Conservation (phyloP, 805 yeast species). For the Candida ficus region DNA sequence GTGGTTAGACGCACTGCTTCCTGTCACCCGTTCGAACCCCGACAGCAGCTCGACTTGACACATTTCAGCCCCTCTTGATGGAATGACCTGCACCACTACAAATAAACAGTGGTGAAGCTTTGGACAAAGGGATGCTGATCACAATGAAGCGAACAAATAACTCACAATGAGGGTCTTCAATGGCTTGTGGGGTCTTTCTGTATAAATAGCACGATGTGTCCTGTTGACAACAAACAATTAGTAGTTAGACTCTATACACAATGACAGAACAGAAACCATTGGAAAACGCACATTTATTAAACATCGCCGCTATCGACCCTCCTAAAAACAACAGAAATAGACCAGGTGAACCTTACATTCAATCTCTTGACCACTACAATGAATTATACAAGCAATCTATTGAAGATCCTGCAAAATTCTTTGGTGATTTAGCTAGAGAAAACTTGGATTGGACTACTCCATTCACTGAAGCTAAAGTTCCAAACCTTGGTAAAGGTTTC, state of each 20-base stretch:
- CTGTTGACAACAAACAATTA: not conserved
- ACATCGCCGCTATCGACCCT: conserved; percentile 23
- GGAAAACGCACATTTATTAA: conserved; percentile 28
- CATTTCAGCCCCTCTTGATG: no score
- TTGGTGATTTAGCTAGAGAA: conserved; percentile 71
- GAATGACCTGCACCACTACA: no score
- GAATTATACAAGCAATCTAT: conserved; percentile 74
- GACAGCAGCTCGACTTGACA: no score
- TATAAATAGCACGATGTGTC: no score
- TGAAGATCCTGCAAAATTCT: conserved; percentile 75
- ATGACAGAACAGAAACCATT: conserved; percentile 22
- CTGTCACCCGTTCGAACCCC: no score
- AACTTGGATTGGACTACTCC: conserved; percentile 77
- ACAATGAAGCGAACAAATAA: no score
- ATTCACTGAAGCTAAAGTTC: conserved; percentile 60
- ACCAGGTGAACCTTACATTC: conserved; percentile 22
- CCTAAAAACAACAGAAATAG: conserved; percentile 21
- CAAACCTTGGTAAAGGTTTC: conserved; percentile 38
- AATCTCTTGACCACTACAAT: conserved; percentile 57
- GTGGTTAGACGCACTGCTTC: no score
- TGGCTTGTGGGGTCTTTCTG: not conserved
- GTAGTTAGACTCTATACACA: not conserved
- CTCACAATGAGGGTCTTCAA: no score
- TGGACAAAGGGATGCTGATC: no score
- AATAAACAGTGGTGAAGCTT: no score